These are phyloP conservation scores for Xylaria sp. DNA, from an alignment of 2,329 filamentous ascomycete species.

Conservation along the genomic window DNA sequence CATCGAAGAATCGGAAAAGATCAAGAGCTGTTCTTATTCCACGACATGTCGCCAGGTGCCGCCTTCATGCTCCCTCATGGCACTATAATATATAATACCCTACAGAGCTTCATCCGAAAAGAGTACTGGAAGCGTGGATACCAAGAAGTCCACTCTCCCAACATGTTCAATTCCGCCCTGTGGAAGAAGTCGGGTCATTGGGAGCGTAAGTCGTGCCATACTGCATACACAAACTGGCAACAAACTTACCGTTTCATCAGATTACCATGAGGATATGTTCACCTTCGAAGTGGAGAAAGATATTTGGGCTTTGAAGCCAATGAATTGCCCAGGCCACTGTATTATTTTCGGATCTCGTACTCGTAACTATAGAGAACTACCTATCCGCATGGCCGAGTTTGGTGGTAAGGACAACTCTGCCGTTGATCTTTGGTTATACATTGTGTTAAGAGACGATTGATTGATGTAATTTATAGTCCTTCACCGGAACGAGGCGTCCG, in stretches of 20 bases:
- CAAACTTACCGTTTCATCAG: constrained; percentile 21
- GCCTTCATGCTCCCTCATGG: constrained; percentile 94
- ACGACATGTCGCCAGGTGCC: constrained; percentile 91
- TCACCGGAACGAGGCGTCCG: constrained; percentile 88
- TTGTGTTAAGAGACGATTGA: neutral
- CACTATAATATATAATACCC: constrained; percentile 90
- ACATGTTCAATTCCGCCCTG: constrained; percentile 92
- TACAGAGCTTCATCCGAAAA: constrained; percentile 82
- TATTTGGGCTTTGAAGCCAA: constrained; percentile 86
- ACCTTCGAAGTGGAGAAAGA: constrained; percentile 67
- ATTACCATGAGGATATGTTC: constrained; percentile 87
- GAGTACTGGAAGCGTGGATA: constrained; percentile 96
- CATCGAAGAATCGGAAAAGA: constrained; percentile 94
- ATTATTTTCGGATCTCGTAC: constrained; percentile 80
- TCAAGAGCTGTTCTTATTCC: constrained; percentile 98
- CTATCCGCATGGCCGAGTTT: constrained; percentile 87
- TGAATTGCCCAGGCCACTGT: constrained; percentile 94
- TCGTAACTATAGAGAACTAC: constrained; percentile 82
- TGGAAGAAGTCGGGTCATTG: constrained; percentile 98
- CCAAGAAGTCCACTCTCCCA: constrained; percentile 93
- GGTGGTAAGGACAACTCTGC: constrained; percentile 55
- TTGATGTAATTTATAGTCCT: constrained; percentile 59
- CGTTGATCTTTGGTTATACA: neutral
- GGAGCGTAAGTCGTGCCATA: constrained; percentile 61
- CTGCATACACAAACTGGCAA: neutral